Percentiles rank a stretch among this genome's conserved stretches.
Evolutionary conservation across 768 basidiomycete species (phyloP).

Genomic region (Kwoniella pini): DNA sequence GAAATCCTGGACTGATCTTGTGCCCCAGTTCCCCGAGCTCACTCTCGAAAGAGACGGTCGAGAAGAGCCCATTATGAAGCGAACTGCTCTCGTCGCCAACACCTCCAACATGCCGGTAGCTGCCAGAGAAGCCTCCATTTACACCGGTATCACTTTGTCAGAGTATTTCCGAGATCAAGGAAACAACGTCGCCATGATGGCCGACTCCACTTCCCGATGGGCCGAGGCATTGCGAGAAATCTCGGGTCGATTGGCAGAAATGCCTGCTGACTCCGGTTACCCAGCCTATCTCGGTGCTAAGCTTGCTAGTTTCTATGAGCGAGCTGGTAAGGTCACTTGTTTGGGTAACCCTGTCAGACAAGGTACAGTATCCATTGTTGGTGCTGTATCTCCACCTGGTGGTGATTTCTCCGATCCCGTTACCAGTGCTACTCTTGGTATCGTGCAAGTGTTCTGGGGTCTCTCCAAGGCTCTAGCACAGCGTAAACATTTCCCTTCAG

Average conservation of each 20-base stretch:
- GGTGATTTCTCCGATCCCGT: slow-evolving; percentile 99
- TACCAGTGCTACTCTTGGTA: slow-evolving; percentile 93
- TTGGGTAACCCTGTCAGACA: slow-evolving; percentile 82
- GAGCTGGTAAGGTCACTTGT: slow-evolving; percentile 92
- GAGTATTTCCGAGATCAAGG: slow-evolving; percentile 99
- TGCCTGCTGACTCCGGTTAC: slow-evolving; percentile 99
- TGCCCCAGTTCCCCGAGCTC: slow-evolving; percentile 67
- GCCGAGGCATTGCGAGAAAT: slow-evolving; percentile 99
- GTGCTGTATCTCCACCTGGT: slow-evolving; percentile 97
- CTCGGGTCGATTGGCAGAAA: slow-evolving; percentile 96
- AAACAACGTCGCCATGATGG: slow-evolving; percentile 98
- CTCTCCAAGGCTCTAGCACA: slow-evolving; percentile 99
- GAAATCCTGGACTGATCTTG: slow-evolving; percentile 19
- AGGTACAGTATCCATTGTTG: slow-evolving; percentile 97
- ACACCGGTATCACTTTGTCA: slow-evolving; percentile 97
- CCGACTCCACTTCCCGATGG: slow-evolving; percentile 98
- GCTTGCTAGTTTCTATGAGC: slow-evolving; percentile 96
- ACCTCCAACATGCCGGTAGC: slow-evolving; percentile 99
- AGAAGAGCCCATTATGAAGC: slow-evolving; percentile 99
- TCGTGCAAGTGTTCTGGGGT: slow-evolving; percentile 99
- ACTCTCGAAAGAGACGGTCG: slow-evolving; percentile 86
- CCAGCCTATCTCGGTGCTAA: slow-evolving; percentile 96
- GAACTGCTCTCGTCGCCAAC: slow-evolving; percentile 96
- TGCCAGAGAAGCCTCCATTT: slow-evolving; percentile 98
- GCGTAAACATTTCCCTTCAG: slow-evolving; percentile 97